A percentile compares a stretch with the other conserved stretches of the same genome.
These are phyloP conservation scores for Discostella pseudostelligera DNA, from an alignment of 108 stramenopile species.

Conservation along the genomic window DNA sequence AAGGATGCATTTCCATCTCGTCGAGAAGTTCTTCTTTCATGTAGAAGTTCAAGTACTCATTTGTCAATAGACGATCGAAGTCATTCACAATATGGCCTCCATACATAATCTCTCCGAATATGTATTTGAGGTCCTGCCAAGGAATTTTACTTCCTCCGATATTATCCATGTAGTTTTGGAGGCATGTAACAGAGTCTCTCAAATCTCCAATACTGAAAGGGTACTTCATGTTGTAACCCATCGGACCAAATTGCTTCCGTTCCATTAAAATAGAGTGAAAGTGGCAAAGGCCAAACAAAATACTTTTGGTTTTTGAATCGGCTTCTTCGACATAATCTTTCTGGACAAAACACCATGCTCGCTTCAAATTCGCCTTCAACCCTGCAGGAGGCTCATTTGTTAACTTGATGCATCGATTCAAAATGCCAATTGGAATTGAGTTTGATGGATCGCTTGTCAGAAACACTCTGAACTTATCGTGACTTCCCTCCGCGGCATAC, in stretches of 20 bases:
- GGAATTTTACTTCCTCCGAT: slow-evolving; percentile 88
- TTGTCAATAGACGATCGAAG: slow-evolving; percentile 88
- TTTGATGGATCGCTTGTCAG: slow-evolving; percentile 84
- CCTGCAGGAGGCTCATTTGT: slow-evolving; percentile 93
- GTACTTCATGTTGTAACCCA: slow-evolving; percentile 96
- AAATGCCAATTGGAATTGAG: slow-evolving; percentile 85
- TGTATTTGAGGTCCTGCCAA: slow-evolving; percentile 90
- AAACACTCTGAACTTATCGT: slow-evolving; percentile 87
- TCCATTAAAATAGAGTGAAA: slow-evolving; percentile 94
- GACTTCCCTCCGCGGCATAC: slow-evolving; percentile 74
- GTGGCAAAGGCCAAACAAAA: slow-evolving; percentile 90
- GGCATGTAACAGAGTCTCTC: slow-evolving; percentile 81
- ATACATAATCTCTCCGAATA: slow-evolving; percentile 95
- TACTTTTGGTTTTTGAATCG: slow-evolving; percentile 85
- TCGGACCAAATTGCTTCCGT: slow-evolving; percentile 90
- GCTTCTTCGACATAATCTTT: slow-evolving; percentile 85
- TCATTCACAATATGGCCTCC: slow-evolving; percentile 96
- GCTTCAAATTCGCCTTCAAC: slow-evolving; percentile 90
- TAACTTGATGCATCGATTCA: slow-evolving; percentile 91
- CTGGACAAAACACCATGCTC: slow-evolving; percentile 86
- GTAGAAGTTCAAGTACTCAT: slow-evolving; percentile 87
- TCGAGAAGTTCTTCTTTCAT: slow-evolving; percentile 93
- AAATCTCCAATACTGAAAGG: slow-evolving; percentile 91
- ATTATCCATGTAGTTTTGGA: slow-evolving; percentile 91
- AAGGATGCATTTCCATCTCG: slow-evolving; percentile 91